Base-by-base conservation (phyloP, 768 basidiomycete genomes). In the Coprinopsis sp. region DNA sequence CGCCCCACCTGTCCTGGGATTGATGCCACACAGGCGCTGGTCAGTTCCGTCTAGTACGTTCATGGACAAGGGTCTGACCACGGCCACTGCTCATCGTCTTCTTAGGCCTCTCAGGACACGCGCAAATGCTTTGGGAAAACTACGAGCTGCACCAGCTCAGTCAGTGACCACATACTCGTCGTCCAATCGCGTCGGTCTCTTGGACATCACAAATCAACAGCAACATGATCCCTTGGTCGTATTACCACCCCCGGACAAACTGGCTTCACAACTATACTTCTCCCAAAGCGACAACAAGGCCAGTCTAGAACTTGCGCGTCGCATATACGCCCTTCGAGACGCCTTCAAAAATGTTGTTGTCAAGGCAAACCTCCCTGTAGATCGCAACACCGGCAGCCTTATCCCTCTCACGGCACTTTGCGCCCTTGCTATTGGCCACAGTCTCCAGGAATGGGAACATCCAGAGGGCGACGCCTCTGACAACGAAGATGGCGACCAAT, bases 271-370 rank as follows among this genome's bases (percentile, higher is more conserved):
- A 31, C 54, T 68, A 14, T 60, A 63, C 38, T 57, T 70, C 30
- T 47, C 38, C 7, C 25, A 47, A 21, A n/a, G n/a, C n/a, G 46
- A 28, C 5, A 22, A 47, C 37, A 47, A 40, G 30, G 66, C 66
- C 25, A 66, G 62, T 18, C 54, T 70, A 29, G 70, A 76, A 44
- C 63, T 79, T 24, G 70, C 78, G 7, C 67, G 67, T 29, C 70
- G 64, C 24, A 69, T 81, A 7, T 69, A 78, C 55, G 75, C 74
- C 12, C 68, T 83, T 13, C 66, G 76, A n/a, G 76, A 77, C 50
- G 72, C 73, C 42, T 84, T 79, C 61, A 68, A 65, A 39, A 77
- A 79, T 46, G 57, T 82, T 34, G 63, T 75, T 3, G 24, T 33
- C 47, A 38, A 37, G 37, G 31, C 27, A 25, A 37, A 27, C 2